Evolutionary conservation across 2,329 filamentous ascomycete species (phyloP), one percentile per base, ranked within the genome.

Genomic region (Microcera coccophila): DNA sequence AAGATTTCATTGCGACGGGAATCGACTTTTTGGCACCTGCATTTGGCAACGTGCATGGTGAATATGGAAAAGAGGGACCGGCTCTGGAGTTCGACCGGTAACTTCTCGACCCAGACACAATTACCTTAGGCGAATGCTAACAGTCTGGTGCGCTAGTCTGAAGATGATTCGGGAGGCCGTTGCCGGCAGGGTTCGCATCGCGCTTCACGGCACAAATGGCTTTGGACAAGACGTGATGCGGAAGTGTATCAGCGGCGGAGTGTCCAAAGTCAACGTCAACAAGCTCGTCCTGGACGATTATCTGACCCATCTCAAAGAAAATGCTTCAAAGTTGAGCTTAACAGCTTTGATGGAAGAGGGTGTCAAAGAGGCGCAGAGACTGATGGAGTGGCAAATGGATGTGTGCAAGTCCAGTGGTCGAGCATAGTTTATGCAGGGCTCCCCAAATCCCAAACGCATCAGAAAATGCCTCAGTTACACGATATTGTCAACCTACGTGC

Each of bases 1-100:
- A 80, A 50, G 79, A 85, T 54, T 87, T 88, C 55, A 75, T 86
- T 5, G 74, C 69, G 2, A 84, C 82, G 14, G 84, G 84, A 1
- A 85, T 88, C 57, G 81, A 87, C 57, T 84, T 82, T 70, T 67
- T 88, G 16, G 85, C 85, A 4, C 85, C 84, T 1, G 82, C 82
- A 1, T 86, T 88, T 64, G 85, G 84, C 4, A 88, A 88, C 55
- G 80, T 88, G 36, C 85, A 88, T 64, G 84, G 84, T 7, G 77
- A 81, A 53, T 88, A 88, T 63, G 84, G 84, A 0, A 74, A 79
- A 1, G 66, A 77, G 19, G 83, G 83, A 0, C 45, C 45, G 4
- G 37, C 42, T 40, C 47, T 53, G 4, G 50, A 53, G 14, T 47
- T 40, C 18, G 42, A 41, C 16, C 34, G 44, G n/a, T 38, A 50